Evolutionary conservation across 1,139 yeast species (phyloP).

Genomic region (Barnettozyma hawaiiensis): DNA sequence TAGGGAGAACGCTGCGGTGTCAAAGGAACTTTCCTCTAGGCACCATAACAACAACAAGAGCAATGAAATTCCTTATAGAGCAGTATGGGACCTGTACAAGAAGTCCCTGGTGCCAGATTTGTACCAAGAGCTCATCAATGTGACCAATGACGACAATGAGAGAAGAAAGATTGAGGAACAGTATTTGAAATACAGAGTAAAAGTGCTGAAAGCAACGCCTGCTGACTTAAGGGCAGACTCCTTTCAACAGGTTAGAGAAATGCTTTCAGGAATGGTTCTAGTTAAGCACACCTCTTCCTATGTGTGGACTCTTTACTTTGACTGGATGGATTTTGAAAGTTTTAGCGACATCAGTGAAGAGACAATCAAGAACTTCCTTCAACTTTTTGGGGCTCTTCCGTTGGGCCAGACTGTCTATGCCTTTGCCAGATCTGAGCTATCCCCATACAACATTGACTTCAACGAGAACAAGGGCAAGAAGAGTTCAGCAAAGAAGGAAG

Average conservation of each 20-base stretch:
- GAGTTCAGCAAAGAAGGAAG: conserved; percentile 8
- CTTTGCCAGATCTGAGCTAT: conserved; percentile 58
- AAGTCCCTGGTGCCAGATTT: conserved; percentile 47
- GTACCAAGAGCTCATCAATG: conserved; percentile 52
- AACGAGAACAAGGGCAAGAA: conserved; percentile 26
- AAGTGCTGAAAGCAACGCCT: conserved; percentile 45
- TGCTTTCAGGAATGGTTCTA: conserved; percentile 69
- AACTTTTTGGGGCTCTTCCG: conserved; percentile 55
- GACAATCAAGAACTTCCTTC: conserved; percentile 44
- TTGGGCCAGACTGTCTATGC: conserved; percentile 60
- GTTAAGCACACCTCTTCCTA: conserved; percentile 53
- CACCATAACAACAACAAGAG: conserved; percentile 42
- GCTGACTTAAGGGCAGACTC: conserved; percentile 36
- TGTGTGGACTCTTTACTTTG: conserved; percentile 75
- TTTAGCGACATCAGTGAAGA: conserved; percentile 46
- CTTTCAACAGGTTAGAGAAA: conserved; percentile 42
- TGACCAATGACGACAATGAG: conserved; percentile 54
- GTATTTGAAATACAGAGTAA: conserved; percentile 51
- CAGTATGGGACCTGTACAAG: conserved; percentile 46
- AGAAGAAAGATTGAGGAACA: conserved; percentile 59
- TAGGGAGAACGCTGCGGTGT: conserved; percentile 37
- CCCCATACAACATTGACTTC: conserved; percentile 32
- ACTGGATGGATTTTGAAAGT: conserved; percentile 59
- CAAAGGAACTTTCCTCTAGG: conserved; percentile 35
- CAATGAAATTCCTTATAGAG: conserved; percentile 37